Conservation (phyloP, 2,329 filamentous ascomycete species). For the Ramichloridium luteum region DNA sequence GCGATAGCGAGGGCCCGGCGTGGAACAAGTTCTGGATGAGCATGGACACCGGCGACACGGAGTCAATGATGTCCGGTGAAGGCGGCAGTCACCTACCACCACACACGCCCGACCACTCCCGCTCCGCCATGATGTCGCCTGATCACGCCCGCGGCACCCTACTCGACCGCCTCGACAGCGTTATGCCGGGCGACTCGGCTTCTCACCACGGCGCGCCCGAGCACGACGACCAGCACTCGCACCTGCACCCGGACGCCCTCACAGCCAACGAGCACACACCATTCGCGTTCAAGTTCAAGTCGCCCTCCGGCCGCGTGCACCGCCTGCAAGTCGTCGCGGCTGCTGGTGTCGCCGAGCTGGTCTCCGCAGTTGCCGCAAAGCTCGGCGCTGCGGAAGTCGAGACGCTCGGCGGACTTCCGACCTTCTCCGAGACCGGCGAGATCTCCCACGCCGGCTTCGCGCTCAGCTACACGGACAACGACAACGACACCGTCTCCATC, state of each 20-base stretch:
- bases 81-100: slow-evolving; percentile 49
- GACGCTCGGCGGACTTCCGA: slow-evolving; percentile 67
- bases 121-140: slow-evolving; percentile 65
- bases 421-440: slow-evolving; percentile 66
- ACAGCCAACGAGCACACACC: slow-evolving; percentile 58
- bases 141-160: slow-evolving; percentile 48
- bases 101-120: slow-evolving; percentile 49
- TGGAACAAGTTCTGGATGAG: slow-evolving; percentile 99
- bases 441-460: slow-evolving; percentile 71
- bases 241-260: slow-evolving; percentile 45
- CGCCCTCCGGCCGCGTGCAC: slow-evolving; percentile 86
- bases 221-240: slow-evolving; percentile 56
- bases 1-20: slow-evolving; percentile 83
- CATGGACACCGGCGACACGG: slow-evolving; percentile 81
- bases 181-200: slow-evolving; percentile 86
- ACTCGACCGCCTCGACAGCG: slow-evolving; percentile 62
- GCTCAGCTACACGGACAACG: slow-evolving; percentile 90
- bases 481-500: slow-evolving; percentile 92
- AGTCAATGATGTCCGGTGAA: slow-evolving; percentile 91
- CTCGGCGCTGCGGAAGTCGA: slow-evolving; percentile 75
- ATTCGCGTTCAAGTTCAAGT: slow-evolving; percentile 99
- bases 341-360: slow-evolving; percentile 67
- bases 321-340: slow-evolving; percentile 73
- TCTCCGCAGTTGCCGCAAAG: slow-evolving; percentile 67
- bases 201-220: slow-evolving; percentile 65